Conservation (phyloP, 2,329 filamentous ascomycete species). For the Zelopaecilomyces penicillatus region DNA sequence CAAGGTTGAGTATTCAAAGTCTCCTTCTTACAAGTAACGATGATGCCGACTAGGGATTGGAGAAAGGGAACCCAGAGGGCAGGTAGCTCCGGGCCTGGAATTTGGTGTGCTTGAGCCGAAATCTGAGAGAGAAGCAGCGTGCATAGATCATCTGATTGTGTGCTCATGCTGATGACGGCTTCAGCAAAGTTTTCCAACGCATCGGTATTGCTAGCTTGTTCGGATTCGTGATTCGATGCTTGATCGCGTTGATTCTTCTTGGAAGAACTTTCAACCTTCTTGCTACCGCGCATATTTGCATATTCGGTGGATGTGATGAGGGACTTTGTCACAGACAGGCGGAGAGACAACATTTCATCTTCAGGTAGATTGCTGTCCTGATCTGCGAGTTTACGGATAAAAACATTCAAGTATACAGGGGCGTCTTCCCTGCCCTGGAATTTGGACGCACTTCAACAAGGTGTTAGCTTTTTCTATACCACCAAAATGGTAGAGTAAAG, state of each 20-base stretch:
- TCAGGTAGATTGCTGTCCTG: background rate
- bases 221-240: background rate
- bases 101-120: conserved; percentile 2
- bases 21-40: conserved; percentile 6
- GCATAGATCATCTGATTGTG: conserved; percentile 10
- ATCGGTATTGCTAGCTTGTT: background rate
- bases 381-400: conserved; percentile 6
- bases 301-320: conserved; percentile 8
- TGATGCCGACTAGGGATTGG: conserved; percentile 9
- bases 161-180: conserved; percentile 8
- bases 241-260: background rate
- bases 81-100: conserved; percentile 13
- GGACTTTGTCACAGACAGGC: conserved; percentile 2
- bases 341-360: conserved; percentile 1
- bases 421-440: conserved; percentile 1
- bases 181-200: conserved; percentile 9
- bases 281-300: background rate
- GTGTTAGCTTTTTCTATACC: too few species aligned
- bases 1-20: conserved; percentile 12
- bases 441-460: conserved; percentile 2
- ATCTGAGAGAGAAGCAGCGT: conserved; percentile 14
- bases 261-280: background rate
- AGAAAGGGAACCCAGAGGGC: conserved; percentile 24
- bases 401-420: conserved; percentile 6
- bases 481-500: background rate